Conservation (phyloP, 2,329 filamentous ascomycete species). For the Madurella fahalii region DNA sequence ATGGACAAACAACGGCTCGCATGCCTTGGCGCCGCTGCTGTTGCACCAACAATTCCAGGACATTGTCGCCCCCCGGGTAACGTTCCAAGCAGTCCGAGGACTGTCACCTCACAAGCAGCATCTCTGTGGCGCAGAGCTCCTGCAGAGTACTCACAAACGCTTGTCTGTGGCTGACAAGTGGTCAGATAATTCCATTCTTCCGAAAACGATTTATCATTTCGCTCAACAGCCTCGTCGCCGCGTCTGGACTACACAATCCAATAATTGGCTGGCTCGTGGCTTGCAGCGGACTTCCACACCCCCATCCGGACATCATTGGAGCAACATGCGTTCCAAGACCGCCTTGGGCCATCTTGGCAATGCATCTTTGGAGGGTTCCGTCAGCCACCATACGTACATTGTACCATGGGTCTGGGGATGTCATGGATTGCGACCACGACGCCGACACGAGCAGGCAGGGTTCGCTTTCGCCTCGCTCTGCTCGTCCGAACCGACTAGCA, state of each 20-base stretch:
- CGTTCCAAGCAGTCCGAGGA: not conserved
- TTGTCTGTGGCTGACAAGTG: too few relatives aligned
- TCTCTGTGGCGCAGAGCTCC: not conserved
- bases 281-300: conserved; percentile 2
- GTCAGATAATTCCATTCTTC: too few relatives aligned
- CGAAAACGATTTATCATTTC: too few relatives aligned
- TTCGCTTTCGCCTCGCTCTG: too few relatives aligned
- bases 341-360: not conserved
- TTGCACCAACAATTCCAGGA: not conserved
- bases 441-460: too few relatives aligned
- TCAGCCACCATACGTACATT: not conserved
- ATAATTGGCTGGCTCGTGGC: too few relatives aligned
- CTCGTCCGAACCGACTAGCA: too few relatives aligned
- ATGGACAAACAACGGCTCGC: not conserved
- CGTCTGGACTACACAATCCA: too few relatives aligned
- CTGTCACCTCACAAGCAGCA: not conserved
- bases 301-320: not conserved
- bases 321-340: not conserved
- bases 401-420: not conserved
- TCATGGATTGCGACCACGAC: too few relatives aligned
- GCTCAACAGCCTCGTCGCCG: too few relatives aligned
- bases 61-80: conserved; percentile 1
- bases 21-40: conserved; percentile 2
- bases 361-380: not conserved
- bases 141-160: too few relatives aligned